Conservation (phyloP, 1,284 basidiomycete genomes). For the Microbotryomycetes sp. region DNA sequence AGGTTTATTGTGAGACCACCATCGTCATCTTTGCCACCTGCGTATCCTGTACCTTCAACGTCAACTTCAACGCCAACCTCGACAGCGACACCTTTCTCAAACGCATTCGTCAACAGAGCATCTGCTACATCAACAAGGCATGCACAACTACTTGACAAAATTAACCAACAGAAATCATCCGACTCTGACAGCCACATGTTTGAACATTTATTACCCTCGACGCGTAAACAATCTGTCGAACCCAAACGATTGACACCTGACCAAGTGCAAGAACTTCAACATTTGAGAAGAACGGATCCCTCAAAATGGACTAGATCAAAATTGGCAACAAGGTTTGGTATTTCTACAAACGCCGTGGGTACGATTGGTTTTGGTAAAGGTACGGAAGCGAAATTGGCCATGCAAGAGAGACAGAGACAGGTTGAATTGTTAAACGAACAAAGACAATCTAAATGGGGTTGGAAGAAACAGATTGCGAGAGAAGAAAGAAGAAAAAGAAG, state of each 20-base stretch:
- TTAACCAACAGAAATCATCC: too few relatives aligned
- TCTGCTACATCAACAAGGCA: neutral
- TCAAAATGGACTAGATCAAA: constrained; percentile 6
- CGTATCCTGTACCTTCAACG: constrained; percentile 8
- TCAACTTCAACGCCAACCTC: neutral
- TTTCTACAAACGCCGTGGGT: constrained; percentile 16
- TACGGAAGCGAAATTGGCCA: constrained; percentile 5
- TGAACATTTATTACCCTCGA: neutral
- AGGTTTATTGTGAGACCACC: constrained; percentile 26
- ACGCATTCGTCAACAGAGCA: neutral
- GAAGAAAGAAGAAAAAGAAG: constrained; percentile 27
- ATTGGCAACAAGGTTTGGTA: constrained; percentile 21
- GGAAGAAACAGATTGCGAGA: constrained; percentile 27
- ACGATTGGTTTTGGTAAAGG: constrained; percentile 23
- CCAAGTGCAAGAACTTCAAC: constrained; percentile 11
- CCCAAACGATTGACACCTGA: neutral
- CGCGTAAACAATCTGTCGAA: neutral
- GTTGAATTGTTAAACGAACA: constrained; percentile 1
- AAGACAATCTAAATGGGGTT: constrained; percentile 19
- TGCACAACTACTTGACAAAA: neutral
- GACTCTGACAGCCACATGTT: neutral
- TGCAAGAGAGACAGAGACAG: constrained; percentile 5
- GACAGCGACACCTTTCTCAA: neutral
- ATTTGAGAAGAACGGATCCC: constrained; percentile 7
- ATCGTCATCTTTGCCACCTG: constrained; percentile 17